A percentile compares a stretch with the other conserved stretches of the same genome.
phyloP scores from a whole-genome alignment of 2,329 filamentous ascomycete species.

The Aspergillus sp. region DNA sequence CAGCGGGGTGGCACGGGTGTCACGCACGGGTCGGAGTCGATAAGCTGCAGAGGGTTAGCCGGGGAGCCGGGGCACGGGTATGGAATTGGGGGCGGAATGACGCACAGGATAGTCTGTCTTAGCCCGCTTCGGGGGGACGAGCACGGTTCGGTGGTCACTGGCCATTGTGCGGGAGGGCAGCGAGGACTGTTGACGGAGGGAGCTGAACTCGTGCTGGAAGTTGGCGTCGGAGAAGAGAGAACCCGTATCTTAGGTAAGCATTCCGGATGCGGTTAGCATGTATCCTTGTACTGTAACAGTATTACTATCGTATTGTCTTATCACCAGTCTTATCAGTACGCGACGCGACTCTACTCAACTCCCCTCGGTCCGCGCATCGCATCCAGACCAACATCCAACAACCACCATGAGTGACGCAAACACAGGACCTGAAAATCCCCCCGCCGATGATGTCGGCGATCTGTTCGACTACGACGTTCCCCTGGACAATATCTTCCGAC shows the following conservation, averaged over 20 bases:
- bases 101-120: slow-evolving; percentile 80
- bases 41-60: slow-evolving; percentile 57
- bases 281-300: no score
- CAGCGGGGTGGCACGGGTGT: slow-evolving; percentile 9
- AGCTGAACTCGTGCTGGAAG: slow-evolving; percentile 11
- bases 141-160: slow-evolving; percentile 30
- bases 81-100: slow-evolving; percentile 13
- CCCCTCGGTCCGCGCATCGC: no score
- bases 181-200: slow-evolving; percentile 1
- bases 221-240: no score
- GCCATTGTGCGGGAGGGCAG: slow-evolving; percentile 25
- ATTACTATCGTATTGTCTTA: no score
- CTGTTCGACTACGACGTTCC: slow-evolving; percentile 68
- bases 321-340: no score
- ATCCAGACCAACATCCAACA: no score
- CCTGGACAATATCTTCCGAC: slow-evolving; percentile 42
- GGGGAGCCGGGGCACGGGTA: background rate
- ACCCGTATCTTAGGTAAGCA: no score
- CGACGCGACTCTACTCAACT: no score
- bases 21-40: slow-evolving; percentile 95
- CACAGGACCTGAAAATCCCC: slow-evolving; percentile 8
- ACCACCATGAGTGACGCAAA: slow-evolving; percentile 8
- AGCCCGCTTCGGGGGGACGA: slow-evolving; percentile 68
- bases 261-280: no score
- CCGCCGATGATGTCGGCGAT: slow-evolving; percentile 49